phyloP scores from a whole-genome alignment of 1,139 yeast species.

The Debaryomycetaceae sp. region DNA sequence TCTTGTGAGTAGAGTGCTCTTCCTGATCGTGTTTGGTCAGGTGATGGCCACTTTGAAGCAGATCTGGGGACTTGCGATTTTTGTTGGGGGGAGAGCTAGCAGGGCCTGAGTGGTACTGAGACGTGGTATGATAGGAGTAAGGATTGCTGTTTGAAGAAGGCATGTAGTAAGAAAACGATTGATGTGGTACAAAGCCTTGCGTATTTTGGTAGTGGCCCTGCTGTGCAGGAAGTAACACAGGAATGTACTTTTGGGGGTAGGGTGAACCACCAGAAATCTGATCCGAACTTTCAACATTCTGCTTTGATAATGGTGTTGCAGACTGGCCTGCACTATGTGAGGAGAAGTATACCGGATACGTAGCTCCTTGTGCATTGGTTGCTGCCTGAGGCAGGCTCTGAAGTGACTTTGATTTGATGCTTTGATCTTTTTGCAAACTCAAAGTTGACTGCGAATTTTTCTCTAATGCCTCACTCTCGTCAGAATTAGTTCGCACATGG shows the following conservation, averaged over 20 bases:
- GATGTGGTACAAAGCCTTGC: slow-evolving; percentile 12
- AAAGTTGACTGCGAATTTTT: slow-evolving; percentile 5
- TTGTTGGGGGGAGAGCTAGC: slow-evolving; percentile 11
- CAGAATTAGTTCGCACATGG: slow-evolving; percentile 27
- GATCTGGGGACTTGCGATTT: slow-evolving; percentile 21
- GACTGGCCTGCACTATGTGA: slow-evolving; percentile 7
- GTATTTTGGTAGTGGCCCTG: slow-evolving; percentile 5
- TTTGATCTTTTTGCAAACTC: neutral
- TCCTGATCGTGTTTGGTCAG: slow-evolving; percentile 10
- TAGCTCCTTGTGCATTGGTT: slow-evolving; percentile 12
- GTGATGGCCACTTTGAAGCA: neutral
- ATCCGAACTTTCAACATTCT: slow-evolving; percentile 1
- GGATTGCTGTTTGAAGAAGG: slow-evolving; percentile 13
- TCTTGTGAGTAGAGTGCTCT: slow-evolving; percentile 17
- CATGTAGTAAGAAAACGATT: slow-evolving; percentile 18
- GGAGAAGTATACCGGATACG: slow-evolving; percentile 27
- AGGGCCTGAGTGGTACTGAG: slow-evolving; percentile 12
- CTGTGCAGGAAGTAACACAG: slow-evolving; percentile 14
- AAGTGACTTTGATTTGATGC: slow-evolving; percentile 3
- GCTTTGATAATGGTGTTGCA: neutral
- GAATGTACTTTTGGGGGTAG: slow-evolving; percentile 30
- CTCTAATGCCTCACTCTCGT: slow-evolving; percentile 20
- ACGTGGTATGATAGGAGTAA: slow-evolving; percentile 5
- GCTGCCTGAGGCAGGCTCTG: slow-evolving; percentile 13
- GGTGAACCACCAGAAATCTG: slow-evolving; percentile 27